Evolutionary conservation across 345 rosid species (phyloP).

Genomic region (Arabis hirsuta): DNA sequence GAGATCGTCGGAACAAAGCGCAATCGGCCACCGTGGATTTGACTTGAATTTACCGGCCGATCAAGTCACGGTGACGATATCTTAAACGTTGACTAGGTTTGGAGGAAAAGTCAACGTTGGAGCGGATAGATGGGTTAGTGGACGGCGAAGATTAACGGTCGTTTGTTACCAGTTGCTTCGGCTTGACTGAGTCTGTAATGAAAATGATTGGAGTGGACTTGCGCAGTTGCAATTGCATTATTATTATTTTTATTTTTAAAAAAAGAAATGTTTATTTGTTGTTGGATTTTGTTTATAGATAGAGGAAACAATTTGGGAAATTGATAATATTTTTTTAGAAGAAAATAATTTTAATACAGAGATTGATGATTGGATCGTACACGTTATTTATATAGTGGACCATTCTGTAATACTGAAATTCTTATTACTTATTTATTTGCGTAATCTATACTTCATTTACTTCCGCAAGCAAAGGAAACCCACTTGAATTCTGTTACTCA

Average conservation of each 20-base stretch:
- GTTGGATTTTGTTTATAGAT: constrained; percentile 41
- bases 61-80: constrained; percentile 36
- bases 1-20: constrained; percentile 38
- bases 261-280: constrained; percentile 36
- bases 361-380: constrained; percentile 43
- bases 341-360: constrained; percentile 2
- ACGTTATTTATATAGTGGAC: constrained; percentile 38
- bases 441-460: constrained; percentile 42
- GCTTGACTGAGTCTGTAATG: constrained; percentile 42
- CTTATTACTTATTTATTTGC: not conserved
- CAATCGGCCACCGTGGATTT: constrained; percentile 52
- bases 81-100: constrained; percentile 35
- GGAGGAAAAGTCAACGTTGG: constrained; percentile 32
- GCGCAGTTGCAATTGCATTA: constrained; percentile 26
- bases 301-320: constrained; percentile 41
- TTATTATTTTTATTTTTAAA: constrained; percentile 1
- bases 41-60: constrained; percentile 72
- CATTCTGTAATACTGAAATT: constrained; percentile 10
- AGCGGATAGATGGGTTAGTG: constrained; percentile 20
- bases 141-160: constrained; percentile 40
- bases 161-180: constrained; percentile 37
- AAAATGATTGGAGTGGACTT: constrained; percentile 50
- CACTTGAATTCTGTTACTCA: constrained; percentile 42
- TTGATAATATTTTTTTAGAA: not conserved
- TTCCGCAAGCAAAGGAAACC: constrained; percentile 48